Conservation (phyloP, 257 asterid species). For the Salvia rosmarinus region DNA sequence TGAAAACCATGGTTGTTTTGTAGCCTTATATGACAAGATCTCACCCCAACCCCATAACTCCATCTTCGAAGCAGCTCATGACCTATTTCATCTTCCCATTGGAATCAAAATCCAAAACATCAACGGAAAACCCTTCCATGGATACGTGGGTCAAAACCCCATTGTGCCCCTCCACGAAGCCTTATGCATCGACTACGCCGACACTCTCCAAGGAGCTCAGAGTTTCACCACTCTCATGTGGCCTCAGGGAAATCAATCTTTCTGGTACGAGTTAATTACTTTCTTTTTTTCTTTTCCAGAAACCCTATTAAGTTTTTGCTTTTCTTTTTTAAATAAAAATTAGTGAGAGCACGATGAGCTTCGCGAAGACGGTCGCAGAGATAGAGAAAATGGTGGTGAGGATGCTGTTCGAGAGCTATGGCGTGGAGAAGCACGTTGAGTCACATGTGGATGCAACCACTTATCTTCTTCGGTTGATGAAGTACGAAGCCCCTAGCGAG, state of each 20-base stretch:
- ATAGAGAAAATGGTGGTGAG: conserved; percentile 54
- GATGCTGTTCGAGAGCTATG: conserved; percentile 69
- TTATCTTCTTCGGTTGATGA: conserved; percentile 58
- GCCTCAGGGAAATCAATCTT: conserved; percentile 57
- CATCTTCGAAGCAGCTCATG: conserved; percentile 55
- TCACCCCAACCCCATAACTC: conserved; percentile 56
- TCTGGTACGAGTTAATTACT: conserved; percentile 30
- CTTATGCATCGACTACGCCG: conserved; percentile 71
- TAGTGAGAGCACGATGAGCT: conserved; percentile 62
- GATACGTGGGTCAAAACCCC: conserved; percentile 74
- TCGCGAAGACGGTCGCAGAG: conserved; percentile 54
- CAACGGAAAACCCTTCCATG: conserved; percentile 75
- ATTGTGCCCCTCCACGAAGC: conserved; percentile 75
- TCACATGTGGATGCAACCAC: conserved; percentile 49
- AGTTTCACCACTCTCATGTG: conserved; percentile 72
- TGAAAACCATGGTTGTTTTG: conserved; percentile 73
- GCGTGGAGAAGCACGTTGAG: conserved; percentile 40
- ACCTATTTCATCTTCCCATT: conserved; percentile 58
- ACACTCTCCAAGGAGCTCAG: conserved; percentile 56
- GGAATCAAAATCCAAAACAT: conserved; percentile 51
- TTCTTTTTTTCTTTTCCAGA: no score
- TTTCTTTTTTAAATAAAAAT: background rate
- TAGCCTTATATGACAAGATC: conserved; percentile 54
- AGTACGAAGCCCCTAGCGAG: conserved; percentile 52
- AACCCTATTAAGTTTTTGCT: no score